Base-by-base conservation (phyloP, 352 stramenopile genomes). In the Phytophthora pluvialis region DNA sequence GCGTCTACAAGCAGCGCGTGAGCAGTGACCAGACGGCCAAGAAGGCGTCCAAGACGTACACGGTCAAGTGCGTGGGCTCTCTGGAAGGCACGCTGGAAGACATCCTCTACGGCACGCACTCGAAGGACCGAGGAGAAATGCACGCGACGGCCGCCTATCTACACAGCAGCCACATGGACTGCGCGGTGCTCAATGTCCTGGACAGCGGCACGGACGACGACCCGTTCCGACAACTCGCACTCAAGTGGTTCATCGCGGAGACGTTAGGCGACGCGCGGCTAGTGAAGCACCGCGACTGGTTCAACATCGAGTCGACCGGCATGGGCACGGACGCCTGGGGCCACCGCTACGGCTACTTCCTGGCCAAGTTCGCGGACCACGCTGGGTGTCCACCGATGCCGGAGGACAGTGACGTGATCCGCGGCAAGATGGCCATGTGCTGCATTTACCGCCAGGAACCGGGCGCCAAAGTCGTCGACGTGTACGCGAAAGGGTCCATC, bases 261-360 rank as follows among this genome's bases (percentile, higher is more conserved):
- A 77, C 39, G 29, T 76, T 55, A 43, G 77, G 59, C 33, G 86
- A 64, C 60, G 78, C 58, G 38, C 68, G 49, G 42, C 39, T 89
- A 5, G 63, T 87, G n/a, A 80, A 80, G 44, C 76, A 84, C 49
- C 80, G 82, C 13, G 82, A 91, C 67, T 78, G 80, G 42, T 82
- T 87, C 44, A 87, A 79, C 48, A 58, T 91, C 45, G 78, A 91
- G 57, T 79, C 78, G 5, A 85, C 70, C 3, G 82, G 82, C 1
- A 74, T 85, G 38, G 60, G 62, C 1, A 60, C 56, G 0, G 68
- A 84, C 12, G 52, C 48, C 0, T 79, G 61, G 4, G 76, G 76
- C 40, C 72, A 78, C 16, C 67, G 67, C 16, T 77, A 86, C 36
- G 83, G 78, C 36, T 91, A 77, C 71, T 81, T 86, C 39, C 66